These are phyloP conservation scores for Linnemannia zychae DNA, from an alignment of 192 early-diverging fungal species.

Conservation along the genomic window DNA sequence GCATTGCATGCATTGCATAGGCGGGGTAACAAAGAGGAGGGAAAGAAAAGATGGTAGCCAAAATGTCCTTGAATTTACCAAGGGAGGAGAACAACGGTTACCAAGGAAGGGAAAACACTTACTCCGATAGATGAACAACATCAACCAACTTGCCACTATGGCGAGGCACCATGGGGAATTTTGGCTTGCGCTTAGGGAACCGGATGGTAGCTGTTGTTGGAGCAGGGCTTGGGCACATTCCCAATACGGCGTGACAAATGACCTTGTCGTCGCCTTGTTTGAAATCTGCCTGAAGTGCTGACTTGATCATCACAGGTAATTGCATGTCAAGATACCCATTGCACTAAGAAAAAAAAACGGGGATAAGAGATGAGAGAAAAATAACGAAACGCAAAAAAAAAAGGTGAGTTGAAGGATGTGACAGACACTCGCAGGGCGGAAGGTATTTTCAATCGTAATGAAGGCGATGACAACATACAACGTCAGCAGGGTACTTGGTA, in stretches of 20 bases:
- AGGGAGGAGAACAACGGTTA: background rate
- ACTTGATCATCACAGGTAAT: background rate
- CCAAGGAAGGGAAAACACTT: slow-evolving; percentile 42
- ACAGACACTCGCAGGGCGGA: no score
- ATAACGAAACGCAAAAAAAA: no score
- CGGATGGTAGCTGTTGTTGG: slow-evolving; percentile 8
- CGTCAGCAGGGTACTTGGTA: background rate
- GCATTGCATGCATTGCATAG: background rate
- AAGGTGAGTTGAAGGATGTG: no score
- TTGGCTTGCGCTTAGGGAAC: slow-evolving; percentile 56
- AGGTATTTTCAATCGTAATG: no score
- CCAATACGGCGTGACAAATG: background rate
- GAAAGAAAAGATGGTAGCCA: background rate
- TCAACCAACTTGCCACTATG: slow-evolving; percentile 28
- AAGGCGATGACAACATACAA: background rate
- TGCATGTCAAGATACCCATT: slow-evolving; percentile 5
- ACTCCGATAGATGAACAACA: slow-evolving; percentile 59
- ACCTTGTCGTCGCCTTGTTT: background rate
- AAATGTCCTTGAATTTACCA: no score
- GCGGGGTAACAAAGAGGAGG: background rate
- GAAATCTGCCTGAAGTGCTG: background rate
- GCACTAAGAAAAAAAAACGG: background rate
- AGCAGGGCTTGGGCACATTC: background rate
- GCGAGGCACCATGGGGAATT: background rate
- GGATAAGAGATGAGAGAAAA: background rate